Evolutionary conservation across 31 red algal genomes (phyloP).

Genomic region (Porphyra umbilicalis): DNA sequence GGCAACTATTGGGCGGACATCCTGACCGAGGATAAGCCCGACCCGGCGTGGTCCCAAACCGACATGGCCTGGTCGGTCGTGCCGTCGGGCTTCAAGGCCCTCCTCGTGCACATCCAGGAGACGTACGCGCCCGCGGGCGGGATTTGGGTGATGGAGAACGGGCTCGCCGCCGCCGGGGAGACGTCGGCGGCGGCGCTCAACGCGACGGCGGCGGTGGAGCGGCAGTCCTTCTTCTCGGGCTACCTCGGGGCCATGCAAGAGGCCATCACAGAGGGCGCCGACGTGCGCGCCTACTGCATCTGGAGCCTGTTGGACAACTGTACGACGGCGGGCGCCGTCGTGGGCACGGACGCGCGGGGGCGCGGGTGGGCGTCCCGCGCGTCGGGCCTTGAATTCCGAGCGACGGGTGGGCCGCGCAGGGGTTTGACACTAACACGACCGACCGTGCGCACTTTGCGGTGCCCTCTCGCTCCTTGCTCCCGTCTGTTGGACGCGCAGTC

Average conservation of each 20-base stretch:
- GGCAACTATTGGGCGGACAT: not conserved
- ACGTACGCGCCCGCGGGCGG: conserved; percentile 23
- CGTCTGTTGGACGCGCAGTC: not conserved
- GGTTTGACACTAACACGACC: not conserved
- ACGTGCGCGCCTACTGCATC: conserved; percentile 56
- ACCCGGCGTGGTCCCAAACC: conserved; percentile 25
- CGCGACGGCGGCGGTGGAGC: conserved; percentile 7
- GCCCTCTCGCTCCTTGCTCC: not conserved
- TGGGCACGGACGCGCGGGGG: too few species aligned
- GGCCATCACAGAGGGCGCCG: conserved; percentile 28
- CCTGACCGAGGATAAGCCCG: not conserved
- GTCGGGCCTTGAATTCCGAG: too few species aligned
- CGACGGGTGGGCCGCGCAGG: conserved; percentile 43
- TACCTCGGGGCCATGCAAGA: conserved; percentile 36
- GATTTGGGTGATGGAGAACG: conserved; percentile 66
- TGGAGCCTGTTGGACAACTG: conserved; percentile 71
- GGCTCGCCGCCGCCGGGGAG: conserved; percentile 28
- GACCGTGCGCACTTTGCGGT: not conserved
- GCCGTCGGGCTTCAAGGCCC: conserved; percentile 35
- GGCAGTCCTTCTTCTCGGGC: conserved; percentile 13
- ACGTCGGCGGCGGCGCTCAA: conserved; percentile 3
- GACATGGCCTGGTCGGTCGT: conserved; percentile 77
- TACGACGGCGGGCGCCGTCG: too few species aligned
- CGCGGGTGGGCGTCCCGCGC: too few species aligned
- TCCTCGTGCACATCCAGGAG: conserved; percentile 36